phyloP scores from a whole-genome alignment of 2,329 filamentous ascomycete species.

The Diaporthe sp. region DNA sequence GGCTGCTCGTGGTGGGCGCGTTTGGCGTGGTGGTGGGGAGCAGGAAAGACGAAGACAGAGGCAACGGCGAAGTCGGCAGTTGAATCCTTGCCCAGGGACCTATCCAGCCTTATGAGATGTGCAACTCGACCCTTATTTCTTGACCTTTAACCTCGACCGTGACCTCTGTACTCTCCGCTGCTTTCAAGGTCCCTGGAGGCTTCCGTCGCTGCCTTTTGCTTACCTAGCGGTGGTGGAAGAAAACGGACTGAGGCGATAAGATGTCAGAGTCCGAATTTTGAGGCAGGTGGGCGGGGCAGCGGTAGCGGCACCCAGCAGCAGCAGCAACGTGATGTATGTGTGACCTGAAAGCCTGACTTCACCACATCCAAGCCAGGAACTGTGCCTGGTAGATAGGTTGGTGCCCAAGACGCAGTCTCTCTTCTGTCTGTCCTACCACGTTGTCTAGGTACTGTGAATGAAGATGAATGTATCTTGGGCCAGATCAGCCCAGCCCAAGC shows the following conservation, averaged over 20 bases:
- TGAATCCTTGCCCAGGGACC: conserved; percentile 33
- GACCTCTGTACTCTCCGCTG: conserved; percentile 21
- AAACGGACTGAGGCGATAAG: neutral
- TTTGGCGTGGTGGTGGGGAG: neutral
- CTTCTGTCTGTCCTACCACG: neutral
- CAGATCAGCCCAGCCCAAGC: neutral
- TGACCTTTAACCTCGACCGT: neutral
- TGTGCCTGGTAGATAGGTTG: neutral
- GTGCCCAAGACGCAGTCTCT: neutral
- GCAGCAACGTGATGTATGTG: neutral
- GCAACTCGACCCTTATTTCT: neutral
- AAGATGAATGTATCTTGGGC: neutral
- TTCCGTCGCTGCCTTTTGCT: neutral
- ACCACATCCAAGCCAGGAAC: neutral
- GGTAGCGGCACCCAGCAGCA: conserved; percentile 3
- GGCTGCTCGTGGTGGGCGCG: neutral
- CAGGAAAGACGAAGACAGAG: neutral
- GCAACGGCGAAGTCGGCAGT: conserved; percentile 2
- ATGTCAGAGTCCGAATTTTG: conserved; percentile 2
- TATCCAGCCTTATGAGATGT: conserved; percentile 23
- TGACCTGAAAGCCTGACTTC: neutral
- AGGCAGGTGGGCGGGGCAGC: conserved; percentile 22
- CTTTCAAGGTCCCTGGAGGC: conserved; percentile 30
- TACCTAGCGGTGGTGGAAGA: neutral
- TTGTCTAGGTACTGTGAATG: neutral